Evolutionary conservation across 768 basidiomycete genomes (phyloP), one percentile per base, ranked within the genome.

Genomic region (Paxillus rubicundulus): DNA sequence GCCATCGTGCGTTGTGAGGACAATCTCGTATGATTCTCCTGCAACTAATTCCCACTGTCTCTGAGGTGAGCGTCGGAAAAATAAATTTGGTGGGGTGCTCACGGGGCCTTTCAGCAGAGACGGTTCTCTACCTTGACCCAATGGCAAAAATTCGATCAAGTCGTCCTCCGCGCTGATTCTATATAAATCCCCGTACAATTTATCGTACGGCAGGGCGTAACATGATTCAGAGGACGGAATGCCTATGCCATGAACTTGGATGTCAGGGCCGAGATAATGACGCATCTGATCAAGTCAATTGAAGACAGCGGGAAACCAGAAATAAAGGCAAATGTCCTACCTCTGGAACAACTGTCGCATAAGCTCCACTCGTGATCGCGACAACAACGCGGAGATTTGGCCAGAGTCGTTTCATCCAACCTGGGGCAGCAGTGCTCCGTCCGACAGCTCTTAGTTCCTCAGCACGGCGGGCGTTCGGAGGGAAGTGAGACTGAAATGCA

Each of bases 361-460:
- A 39, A 16, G 42, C 13, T 5, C 54, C 50, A 32, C 50, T 46
- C 2, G 50, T 41, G 9, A 45, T 37, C 9, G 24, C 43, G 10
- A 55, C 36, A 6, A 52, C 27, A 1, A 0, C 14, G 12, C 21
- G 38, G 27, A 55, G 41, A 14, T 46, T 33, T 27, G 54, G 54
- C 54, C 54, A 55, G 1, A 55, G 45, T 33, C 33, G n/a, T n/a
- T 33, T 30, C 10, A 41, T 21, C 54, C 50, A 55, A 2, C 54
- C 45, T 13, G 30, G 17, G 10, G 17, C 12, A 8, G n/a, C 37
- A 4, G 14, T 17, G 24, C 33, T 34, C 9, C 27, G 17, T 4
- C 54, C 54, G 9, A 52, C 51, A 18, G 24, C 34, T 27, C 54
- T 42, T 24, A 55, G 38, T 17, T 55, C 44, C 1, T 30, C 27